phyloP scores from a whole-genome alignment of 2,329 filamentous ascomycete species.

The Fusarium keratoplasticum region DNA sequence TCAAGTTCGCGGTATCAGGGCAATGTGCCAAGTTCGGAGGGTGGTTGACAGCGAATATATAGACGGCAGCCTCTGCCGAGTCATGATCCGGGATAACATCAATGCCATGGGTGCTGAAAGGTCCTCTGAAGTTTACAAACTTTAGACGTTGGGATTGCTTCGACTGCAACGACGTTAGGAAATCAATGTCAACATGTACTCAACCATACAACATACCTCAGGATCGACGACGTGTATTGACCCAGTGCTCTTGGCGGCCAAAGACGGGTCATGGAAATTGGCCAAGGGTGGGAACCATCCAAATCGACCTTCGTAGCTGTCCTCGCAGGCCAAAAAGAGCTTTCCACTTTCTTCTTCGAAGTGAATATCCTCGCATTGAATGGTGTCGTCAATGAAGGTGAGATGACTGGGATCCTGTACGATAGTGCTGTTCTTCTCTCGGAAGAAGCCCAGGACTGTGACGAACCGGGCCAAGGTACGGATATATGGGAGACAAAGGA shows the following conservation, averaged over 20 bases:
- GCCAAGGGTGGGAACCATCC: constrained; percentile 64
- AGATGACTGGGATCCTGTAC: neutral
- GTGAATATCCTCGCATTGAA: constrained; percentile 71
- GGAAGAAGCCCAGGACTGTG: neutral
- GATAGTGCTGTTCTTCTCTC: neutral
- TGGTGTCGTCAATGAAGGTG: constrained; percentile 60
- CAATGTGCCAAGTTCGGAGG: constrained; percentile 59
- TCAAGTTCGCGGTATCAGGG: neutral
- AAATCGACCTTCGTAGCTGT: constrained; percentile 53
- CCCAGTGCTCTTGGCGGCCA: constrained; percentile 51
- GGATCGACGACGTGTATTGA: constrained; percentile 66
- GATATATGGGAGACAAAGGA: neutral
- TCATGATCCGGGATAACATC: constrained; percentile 66
- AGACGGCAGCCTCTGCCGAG: constrained; percentile 55
- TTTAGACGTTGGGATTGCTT: constrained; percentile 45
- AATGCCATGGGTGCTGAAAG: constrained; percentile 71
- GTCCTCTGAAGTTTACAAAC: constrained; percentile 62
- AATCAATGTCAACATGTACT: accelerated
- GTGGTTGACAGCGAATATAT: constrained; percentile 72
- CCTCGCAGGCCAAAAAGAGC: constrained; percentile 69
- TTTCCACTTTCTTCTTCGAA: constrained; percentile 60
- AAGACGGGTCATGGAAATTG: constrained; percentile 55
- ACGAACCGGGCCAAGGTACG: neutral
- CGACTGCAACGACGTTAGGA: neutral
- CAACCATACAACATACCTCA: constrained; percentile 50